Base-by-base conservation (phyloP, 352 stramenopile species). In the Pythium oligandrum region DNA sequence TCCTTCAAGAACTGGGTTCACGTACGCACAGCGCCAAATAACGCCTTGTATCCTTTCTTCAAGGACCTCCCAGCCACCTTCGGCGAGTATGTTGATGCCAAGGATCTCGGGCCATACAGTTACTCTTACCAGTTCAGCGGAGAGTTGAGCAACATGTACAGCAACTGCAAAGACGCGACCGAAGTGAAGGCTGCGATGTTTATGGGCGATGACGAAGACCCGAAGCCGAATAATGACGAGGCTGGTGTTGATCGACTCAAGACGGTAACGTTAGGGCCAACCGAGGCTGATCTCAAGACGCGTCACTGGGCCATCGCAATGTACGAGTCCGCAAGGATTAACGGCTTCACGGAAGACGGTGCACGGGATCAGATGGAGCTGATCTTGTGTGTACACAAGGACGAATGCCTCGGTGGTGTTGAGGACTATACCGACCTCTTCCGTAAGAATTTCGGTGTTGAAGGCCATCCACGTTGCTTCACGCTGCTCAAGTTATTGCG, bases 11-110 rank as follows among this genome's bases (percentile, higher is more conserved):
- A 51, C 4, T 68, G 57, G 40, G 65, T 73, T 0, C 61, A 75
- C 17, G 71, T 85, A 12, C 66, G 64, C 48, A 65, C 55, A 31
- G 57, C 59, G 34, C 55, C 65, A 0, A 68, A 71, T 33, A 76
- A 74, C 42, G 65, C 67, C 3, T 47, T 87, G 10, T 84, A 84
- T 46, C 66, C 55, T 32, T 89, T 79, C 65, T 89, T 89, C 55
- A 83, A 86, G 39, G 70, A 78, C 46, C 36, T 89, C 0, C 78
- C 78, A 0, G 54, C 35, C 17, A 71, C 48, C 5, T 82, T 70
- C 57, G 45, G 26, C 0, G 64, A 75, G n/a, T 78, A 78, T 44
- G 54, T 81, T 1, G 78, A 86, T 43, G 66, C 63, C 8, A 80
- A 73, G 43, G 68, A 81, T 44, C 48, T 86, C 30, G 69, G 69